Evolutionary conservation across 2,329 filamentous ascomycete species (phyloP).

Genomic region (Lecanicillium sp.): DNA sequence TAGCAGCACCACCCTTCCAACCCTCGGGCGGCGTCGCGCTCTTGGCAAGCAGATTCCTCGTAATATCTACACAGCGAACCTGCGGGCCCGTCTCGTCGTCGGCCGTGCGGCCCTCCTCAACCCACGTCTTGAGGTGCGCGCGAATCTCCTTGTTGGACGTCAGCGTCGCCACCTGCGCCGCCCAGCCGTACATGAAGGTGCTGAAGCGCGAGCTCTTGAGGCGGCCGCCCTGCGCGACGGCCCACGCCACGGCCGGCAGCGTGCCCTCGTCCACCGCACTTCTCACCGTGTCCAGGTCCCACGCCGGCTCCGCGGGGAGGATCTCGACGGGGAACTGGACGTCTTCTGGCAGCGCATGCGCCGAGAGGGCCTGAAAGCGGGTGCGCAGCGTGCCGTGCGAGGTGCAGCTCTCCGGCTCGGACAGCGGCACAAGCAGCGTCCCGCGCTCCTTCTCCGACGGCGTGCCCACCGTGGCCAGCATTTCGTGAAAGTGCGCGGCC

Average conservation of each 20-base stretch:
- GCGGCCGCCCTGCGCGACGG: slow-evolving; percentile 21
- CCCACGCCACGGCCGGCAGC: slow-evolving; percentile 26
- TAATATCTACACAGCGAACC: slow-evolving; percentile 26
- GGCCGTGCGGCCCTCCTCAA: slow-evolving; percentile 20
- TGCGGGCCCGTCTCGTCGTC: slow-evolving; percentile 23
- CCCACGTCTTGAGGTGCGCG: slow-evolving; percentile 26
- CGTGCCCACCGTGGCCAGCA: slow-evolving; percentile 28
- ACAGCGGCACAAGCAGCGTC: slow-evolving; percentile 23
- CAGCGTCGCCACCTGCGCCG: slow-evolving; percentile 22
- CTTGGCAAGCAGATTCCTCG: slow-evolving; percentile 27
- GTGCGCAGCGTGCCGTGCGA: slow-evolving; percentile 12
- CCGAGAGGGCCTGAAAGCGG: slow-evolving; percentile 24
- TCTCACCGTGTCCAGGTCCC: slow-evolving; percentile 18
- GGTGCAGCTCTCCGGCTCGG: slow-evolving; percentile 9
- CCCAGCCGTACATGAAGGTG: slow-evolving; percentile 33
- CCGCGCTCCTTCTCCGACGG: slow-evolving; percentile 27
- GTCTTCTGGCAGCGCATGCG: slow-evolving; percentile 20
- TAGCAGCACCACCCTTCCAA: neutral
- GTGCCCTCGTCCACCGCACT: slow-evolving; percentile 15
- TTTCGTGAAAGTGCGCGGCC: slow-evolving; percentile 30
- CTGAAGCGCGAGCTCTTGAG: slow-evolving; percentile 30
- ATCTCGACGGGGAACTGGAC: slow-evolving; percentile 28
- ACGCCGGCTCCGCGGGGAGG: slow-evolving; percentile 15
- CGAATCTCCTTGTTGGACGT: slow-evolving; percentile 34
- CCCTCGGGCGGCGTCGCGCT: slow-evolving; percentile 17